Percentiles rank a stretch among this genome's conserved stretches.
phyloP scores from a whole-genome alignment of 75 land plant species.

The Azolla pinnata region DNA sequence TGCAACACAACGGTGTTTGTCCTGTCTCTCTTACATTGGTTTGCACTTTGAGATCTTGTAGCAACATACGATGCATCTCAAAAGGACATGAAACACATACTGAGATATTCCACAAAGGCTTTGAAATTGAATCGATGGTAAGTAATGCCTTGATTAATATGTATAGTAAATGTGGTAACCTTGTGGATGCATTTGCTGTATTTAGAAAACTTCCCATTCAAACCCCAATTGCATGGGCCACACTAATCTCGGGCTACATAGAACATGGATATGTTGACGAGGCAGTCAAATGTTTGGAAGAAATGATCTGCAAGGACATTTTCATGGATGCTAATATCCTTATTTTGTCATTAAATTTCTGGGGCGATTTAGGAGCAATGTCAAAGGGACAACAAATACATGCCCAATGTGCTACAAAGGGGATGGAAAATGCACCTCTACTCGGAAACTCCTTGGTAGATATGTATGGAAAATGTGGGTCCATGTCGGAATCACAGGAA shows the following conservation, averaged over 20 bases:
- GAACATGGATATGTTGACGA: no score
- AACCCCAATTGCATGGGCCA: neutral
- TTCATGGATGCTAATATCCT: no score
- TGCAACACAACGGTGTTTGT: no score
- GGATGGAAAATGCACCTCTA: neutral
- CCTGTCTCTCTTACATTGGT: no score
- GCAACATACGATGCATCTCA: neutral
- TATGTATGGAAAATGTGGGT: conserved; percentile 4
- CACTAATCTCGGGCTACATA: neutral
- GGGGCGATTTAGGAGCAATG: neutral
- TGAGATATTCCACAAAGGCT: neutral
- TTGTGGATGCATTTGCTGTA: neutral
- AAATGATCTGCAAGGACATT: no score
- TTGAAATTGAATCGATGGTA: neutral
- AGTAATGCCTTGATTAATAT: neutral
- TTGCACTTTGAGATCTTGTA: no score
- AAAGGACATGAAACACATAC: conserved; percentile 2
- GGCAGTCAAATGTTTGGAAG: no score
- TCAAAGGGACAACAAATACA: neutral
- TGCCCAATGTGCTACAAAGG: neutral
- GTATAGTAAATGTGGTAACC: neutral
- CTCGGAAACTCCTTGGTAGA: neutral
- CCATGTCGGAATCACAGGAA: neutral
- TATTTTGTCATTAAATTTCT: no score
- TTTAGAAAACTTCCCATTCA: neutral